Evolutionary conservation across 164 flowering plant genomes (phyloP), one percentile per base, ranked within the genome.

Genomic region (Chimonanthus praecox): DNA sequence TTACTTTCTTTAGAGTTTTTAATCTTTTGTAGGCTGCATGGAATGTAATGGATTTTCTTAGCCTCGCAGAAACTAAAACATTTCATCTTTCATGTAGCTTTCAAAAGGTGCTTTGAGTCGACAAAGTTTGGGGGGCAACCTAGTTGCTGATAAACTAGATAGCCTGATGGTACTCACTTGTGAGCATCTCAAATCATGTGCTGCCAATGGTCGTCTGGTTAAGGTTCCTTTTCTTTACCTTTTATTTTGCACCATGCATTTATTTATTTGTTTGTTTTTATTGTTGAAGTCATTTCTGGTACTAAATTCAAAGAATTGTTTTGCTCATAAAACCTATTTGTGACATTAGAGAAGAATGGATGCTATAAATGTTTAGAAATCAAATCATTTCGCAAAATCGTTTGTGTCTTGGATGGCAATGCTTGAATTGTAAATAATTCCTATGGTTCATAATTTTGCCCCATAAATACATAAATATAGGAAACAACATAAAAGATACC

Each of bases 121-220:
- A n/a, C 83, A 76, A 62, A 71, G 77, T 70, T 70, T 87, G 46
- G 78, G 81, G n/a, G 86, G 79, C 62, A 86, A 86, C 65, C 16
- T 13, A 20, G 64, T 77, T 78, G 92, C 97, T 78, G 89, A 88
- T 47, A 86, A 84, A 70, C 75, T 95, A 51, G 99, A 95, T 78
- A 82, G 80, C 77, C 65, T 95, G 76, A 86, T 95, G 88, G 91
- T 81, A 66, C 83, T 87, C 47, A 85, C 88, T 9, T 92, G 89
- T 78, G 90, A 88, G 79, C 91, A 95, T 82, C 87, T 93, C 70
- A 85, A 90, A 80, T 83, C 82, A 20, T 93, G 92, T 78, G 58
- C n/a, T 73, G 80, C 71, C 5, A 74, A 70, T 72, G 92, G 87
- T 4, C 97, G 95, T 58, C 79, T 90, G 78, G 20, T 5, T 73